These are phyloP conservation scores for Waltergamsia citrina DNA, from an alignment of 2,329 filamentous ascomycete genomes.

Conservation along the genomic window DNA sequence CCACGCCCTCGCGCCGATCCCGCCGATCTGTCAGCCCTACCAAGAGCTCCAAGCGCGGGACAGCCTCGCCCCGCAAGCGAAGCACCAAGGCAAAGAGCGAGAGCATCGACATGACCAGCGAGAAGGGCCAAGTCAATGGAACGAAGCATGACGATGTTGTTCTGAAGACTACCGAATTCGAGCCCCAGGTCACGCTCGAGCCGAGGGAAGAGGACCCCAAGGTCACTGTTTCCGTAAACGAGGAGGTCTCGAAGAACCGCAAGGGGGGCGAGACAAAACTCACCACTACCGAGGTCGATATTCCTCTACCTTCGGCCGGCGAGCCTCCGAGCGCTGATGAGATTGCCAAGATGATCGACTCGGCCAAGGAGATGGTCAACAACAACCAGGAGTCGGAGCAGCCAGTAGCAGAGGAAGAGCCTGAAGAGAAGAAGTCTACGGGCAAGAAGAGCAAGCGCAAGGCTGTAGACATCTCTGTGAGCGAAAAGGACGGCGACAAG, in stretches of 20 bases:
- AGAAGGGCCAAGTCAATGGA: no score
- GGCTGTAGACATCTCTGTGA: conserved; percentile 42
- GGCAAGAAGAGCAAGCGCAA: conserved; percentile 65
- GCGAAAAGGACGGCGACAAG: conserved; percentile 59
- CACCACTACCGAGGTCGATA: conserved; percentile 62
- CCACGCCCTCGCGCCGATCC: conserved; percentile 39
- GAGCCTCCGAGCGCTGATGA: conserved; percentile 69
- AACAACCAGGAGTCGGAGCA: conserved; percentile 39
- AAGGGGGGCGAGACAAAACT: conserved; percentile 57
- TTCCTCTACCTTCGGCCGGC: conserved; percentile 49
- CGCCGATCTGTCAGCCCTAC: conserved; percentile 50
- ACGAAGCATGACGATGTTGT: conserved; percentile 26
- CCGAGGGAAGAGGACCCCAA: conserved; percentile 47
- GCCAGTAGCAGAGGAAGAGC: conserved; percentile 30
- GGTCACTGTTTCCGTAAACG: conserved; percentile 62
- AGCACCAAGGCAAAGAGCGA: conserved; percentile 22
- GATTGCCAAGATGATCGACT: conserved; percentile 72
- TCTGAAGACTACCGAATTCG: conserved; percentile 39
- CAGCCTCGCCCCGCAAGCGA: no score
- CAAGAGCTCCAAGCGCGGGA: conserved; percentile 34
- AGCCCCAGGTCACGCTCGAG: conserved; percentile 37
- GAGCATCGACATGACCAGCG: no score
- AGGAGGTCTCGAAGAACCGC: conserved; percentile 44
- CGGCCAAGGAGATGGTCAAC: conserved; percentile 82
- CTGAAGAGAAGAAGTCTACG: conserved; percentile 17